Evolutionary conservation across 768 basidiomycete genomes (phyloP), one percentile per base, ranked within the genome.

Genomic region (Amanita rimosa): DNA sequence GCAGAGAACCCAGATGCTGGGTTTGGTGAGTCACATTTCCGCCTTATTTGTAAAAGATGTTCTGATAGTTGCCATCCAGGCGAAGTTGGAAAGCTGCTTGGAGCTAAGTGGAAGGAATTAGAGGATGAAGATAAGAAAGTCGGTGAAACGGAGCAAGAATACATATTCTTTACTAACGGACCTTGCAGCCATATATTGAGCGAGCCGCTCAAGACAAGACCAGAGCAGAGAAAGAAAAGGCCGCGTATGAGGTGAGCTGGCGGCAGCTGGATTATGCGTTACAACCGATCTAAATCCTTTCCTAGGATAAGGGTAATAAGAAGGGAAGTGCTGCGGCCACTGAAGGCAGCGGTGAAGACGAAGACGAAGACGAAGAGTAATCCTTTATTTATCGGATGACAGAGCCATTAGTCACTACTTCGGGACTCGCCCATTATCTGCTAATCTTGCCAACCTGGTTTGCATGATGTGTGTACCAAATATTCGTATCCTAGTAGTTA

Each of bases 101-200:
- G 95, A 36, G 84, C 85, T 45, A 93, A 92, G 69, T 98, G 95
- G 95, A 97, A 96, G 75, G 90, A 91, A 64, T 77, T 96, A 58
- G 80, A 80, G 47, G 90, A 92, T 4, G 77, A 78, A 31, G 92
- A 96, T 73, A 95, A 92, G 75, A 89, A 88, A 78, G 91, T 88
- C 45, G 39, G 67, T 62, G 11, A 21, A 5, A 42, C 44, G 1
- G 6, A n/a, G 44, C 38, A 19, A 21, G 10, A 10, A n/a, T 51
- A 27, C 43, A 35, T 36, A 16, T 47, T 51, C 34, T 27, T 46
- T 46, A 16, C 8, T 21, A 46, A 11, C 39, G 60, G 2, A 54
- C 40, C 49, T 21, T 49, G 6, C 51, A 94, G 92, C 92, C 91
- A 13, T 98, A 95, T 71, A 57, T 85, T 51, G 86, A 91, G 48